phyloP scores from a whole-genome alignment of 805 yeast species.

The Dipodascus geniculatus region DNA sequence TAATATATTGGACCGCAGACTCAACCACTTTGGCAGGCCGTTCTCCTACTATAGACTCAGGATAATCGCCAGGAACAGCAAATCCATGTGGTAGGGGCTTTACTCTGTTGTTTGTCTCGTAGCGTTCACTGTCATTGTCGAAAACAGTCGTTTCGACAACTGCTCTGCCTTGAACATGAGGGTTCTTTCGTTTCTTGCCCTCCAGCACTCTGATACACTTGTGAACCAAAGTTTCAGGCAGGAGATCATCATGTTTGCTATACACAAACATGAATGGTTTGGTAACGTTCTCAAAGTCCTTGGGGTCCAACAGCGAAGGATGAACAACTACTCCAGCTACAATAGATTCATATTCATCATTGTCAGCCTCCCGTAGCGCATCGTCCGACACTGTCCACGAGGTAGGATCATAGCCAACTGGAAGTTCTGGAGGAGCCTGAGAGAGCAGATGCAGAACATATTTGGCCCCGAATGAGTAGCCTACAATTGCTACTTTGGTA shows the following conservation, averaged over 20 bases:
- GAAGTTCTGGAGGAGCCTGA: constrained; percentile 11
- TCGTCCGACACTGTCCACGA: constrained; percentile 20
- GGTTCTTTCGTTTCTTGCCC: constrained; percentile 4
- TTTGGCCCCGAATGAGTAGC: constrained; percentile 25
- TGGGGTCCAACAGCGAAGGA: constrained; percentile 20
- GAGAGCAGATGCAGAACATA: constrained; percentile 22
- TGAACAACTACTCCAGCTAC: constrained; percentile 20
- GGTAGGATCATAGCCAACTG: not conserved
- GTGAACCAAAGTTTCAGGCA: constrained; percentile 15
- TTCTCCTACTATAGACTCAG: constrained; percentile 23
- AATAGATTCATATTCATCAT: constrained; percentile 3
- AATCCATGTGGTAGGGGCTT: constrained; percentile 32
- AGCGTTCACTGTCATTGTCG: constrained; percentile 9
- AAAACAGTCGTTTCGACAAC: constrained; percentile 12
- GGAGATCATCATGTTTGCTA: constrained; percentile 18
- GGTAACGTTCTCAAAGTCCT: constrained; percentile 17
- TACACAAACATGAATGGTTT: constrained; percentile 22
- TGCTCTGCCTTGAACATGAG: constrained; percentile 10
- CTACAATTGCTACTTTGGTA: constrained; percentile 19
- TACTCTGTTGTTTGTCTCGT: not conserved
- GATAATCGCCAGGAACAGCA: constrained; percentile 31
- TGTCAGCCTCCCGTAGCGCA: constrained; percentile 4
- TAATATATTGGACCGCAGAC: not conserved
- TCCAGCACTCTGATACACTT: constrained; percentile 12
- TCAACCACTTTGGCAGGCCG: constrained; percentile 22